Evolutionary conservation across 176 grass and related monocot species (phyloP).

Genomic region (Avena insularis): DNA sequence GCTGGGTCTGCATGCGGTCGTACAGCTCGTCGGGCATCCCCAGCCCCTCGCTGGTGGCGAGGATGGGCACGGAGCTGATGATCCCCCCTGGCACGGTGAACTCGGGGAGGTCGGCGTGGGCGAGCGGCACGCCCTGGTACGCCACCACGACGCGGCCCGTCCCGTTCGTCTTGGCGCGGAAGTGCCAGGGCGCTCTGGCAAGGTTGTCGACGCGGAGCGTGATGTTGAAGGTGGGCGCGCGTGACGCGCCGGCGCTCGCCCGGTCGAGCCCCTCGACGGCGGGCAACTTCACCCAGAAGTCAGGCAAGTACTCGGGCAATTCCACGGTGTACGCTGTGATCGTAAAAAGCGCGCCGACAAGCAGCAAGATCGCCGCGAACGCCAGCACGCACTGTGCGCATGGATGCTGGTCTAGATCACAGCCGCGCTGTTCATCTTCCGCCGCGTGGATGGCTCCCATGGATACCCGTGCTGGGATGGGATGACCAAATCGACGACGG

Average conservation of each 20-base stretch:
- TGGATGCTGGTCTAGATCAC: neutral
- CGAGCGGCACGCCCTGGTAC: conserved; percentile 32
- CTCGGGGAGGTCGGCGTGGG: neutral
- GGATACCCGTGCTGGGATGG: neutral
- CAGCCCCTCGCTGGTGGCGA: conserved; percentile 6
- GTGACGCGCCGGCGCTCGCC: neutral
- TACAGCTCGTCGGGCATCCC: conserved; percentile 3
- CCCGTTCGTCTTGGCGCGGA: neutral
- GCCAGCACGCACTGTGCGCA: neutral
- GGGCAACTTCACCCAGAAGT: conserved; percentile 15
- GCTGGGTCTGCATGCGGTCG: conserved; percentile 23
- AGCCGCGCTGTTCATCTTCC: neutral
- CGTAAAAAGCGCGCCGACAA: too few relatives aligned
- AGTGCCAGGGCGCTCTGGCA: neutral
- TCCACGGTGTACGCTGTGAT: too few relatives aligned
- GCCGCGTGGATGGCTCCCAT: neutral
- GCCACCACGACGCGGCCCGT: conserved; percentile 6
- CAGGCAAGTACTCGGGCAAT: neutral
- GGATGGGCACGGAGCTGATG: conserved; percentile 7
- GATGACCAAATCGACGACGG: neutral
- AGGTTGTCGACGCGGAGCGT: conserved; percentile 26
- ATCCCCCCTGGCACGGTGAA: conserved; percentile 4
- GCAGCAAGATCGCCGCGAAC: neutral
- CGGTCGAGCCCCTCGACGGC: conserved; percentile 7
- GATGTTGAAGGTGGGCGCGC: conserved; percentile 10